Percentiles rank a stretch among this genome's conserved stretches.
Evolutionary conservation across 2,329 filamentous ascomycete species (phyloP).

Genomic region (Ambrosiella cleistominuta): DNA sequence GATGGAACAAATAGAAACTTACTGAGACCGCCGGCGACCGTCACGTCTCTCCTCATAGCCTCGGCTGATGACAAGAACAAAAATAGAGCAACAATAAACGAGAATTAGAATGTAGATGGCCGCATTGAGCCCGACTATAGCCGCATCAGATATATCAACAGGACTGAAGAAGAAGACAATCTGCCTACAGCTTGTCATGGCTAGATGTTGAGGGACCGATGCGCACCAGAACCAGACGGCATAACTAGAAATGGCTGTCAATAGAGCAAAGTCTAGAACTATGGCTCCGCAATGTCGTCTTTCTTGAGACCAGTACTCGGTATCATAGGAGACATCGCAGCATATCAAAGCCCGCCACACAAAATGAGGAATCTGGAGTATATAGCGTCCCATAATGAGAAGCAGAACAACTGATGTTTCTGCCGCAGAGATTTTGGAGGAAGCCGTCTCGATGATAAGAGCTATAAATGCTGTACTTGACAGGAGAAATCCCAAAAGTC

Average conservation of each 20-base stretch:
- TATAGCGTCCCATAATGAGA: constrained; percentile 18
- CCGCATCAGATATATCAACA: constrained; percentile 16
- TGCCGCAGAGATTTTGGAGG: constrained; percentile 5
- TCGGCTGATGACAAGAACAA: constrained; percentile 11
- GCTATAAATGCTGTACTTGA: constrained; percentile 17
- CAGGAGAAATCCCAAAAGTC: constrained; percentile 20
- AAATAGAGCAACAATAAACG: constrained; percentile 15
- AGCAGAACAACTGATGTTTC: constrained; percentile 21
- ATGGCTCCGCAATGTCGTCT: background rate
- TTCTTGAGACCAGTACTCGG: constrained; percentile 13
- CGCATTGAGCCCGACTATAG: constrained; percentile 18
- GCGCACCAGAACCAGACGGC: constrained; percentile 20
- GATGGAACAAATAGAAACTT: background rate
- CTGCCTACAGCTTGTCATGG: constrained; percentile 16
- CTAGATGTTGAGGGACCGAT: constrained; percentile 15
- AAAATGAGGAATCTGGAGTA: constrained; percentile 21
- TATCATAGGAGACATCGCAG: constrained; percentile 18
- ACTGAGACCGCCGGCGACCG: background rate
- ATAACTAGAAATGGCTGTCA: constrained; percentile 18
- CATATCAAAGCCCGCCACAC: constrained; percentile 20
- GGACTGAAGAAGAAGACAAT: constrained; percentile 21
- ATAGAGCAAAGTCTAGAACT: constrained; percentile 15
- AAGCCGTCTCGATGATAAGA: constrained; percentile 18
- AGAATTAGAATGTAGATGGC: constrained; percentile 17
- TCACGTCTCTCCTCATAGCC: background rate